Evolutionary conservation across 768 basidiomycete species (phyloP).

Genomic region (Tulasnella sp.): DNA sequence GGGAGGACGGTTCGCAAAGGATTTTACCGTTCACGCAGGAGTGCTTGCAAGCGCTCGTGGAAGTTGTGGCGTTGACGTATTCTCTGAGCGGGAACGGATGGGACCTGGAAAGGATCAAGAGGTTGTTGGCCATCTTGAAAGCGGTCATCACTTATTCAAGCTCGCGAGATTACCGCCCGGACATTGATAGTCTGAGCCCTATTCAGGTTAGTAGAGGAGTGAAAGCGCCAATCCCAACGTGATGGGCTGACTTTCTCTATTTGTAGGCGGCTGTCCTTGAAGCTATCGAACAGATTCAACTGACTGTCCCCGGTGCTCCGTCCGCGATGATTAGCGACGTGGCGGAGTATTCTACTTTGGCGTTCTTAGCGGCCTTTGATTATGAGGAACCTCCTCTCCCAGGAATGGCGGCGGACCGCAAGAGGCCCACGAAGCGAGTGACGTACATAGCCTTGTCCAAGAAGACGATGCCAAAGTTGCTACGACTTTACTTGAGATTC

Average conservation of each 20-base stretch:
- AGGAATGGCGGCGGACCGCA: conserved; percentile 39
- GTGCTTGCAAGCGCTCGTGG: conserved; percentile 74
- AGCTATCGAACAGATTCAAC: conserved; percentile 62
- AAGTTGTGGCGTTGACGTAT: conserved; percentile 61
- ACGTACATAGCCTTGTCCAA: conserved; percentile 91
- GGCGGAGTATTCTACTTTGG: conserved; percentile 78
- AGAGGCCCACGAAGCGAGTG: conserved; percentile 56
- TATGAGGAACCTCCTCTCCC: conserved; percentile 36
- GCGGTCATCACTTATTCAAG: conserved; percentile 65
- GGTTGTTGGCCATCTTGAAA: conserved; percentile 76
- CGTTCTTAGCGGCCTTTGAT: conserved; percentile 79
- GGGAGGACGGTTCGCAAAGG: conserved; percentile 13
- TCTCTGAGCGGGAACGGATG: conserved; percentile 54
- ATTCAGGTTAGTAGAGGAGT: conserved; percentile 55
- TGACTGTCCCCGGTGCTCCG: conserved; percentile 55
- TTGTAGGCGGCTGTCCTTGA: conserved; percentile 65
- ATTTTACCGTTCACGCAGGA: conserved; percentile 68
- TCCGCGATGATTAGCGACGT: conserved; percentile 79
- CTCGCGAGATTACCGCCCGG: conserved; percentile 84
- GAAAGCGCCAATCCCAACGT: not conserved
- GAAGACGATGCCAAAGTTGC: conserved; percentile 76
- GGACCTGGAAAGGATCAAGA: conserved; percentile 57
- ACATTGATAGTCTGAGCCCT: conserved; percentile 75
- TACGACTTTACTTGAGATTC: conserved; percentile 69
- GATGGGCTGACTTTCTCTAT: not conserved